Conservation (phyloP, 345 rosid genomes). For the Nephelium lappaceum region DNA sequence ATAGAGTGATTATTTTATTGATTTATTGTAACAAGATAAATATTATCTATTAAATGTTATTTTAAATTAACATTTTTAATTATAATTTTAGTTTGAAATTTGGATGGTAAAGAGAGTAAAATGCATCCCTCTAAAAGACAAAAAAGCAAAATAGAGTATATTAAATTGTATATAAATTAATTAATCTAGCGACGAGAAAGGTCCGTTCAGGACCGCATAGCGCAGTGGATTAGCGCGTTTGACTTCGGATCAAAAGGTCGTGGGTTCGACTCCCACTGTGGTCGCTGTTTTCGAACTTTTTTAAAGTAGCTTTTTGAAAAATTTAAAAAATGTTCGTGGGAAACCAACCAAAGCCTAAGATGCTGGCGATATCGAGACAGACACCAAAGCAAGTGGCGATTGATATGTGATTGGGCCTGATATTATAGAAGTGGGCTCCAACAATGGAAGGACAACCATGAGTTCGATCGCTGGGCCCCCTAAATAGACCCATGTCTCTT, state of each 20-base stretch:
- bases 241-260: constrained; percentile 99
- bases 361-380: neutral
- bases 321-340: too few relatives aligned
- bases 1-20: too few relatives aligned
- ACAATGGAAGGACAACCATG: neutral
- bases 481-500: neutral
- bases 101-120: too few relatives aligned
- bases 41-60: too few relatives aligned
- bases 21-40: too few relatives aligned
- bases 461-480: neutral
- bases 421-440: neutral
- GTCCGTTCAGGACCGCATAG: constrained; percentile 58
- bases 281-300: constrained; percentile 25
- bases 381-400: neutral
- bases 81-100: too few relatives aligned
- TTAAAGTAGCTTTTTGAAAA: too few relatives aligned
- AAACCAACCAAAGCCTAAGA: neutral
- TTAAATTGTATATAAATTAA: too few relatives aligned
- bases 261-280: constrained; percentile 95
- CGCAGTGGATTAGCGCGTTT: constrained; percentile 99
- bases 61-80: too few relatives aligned
- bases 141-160: too few relatives aligned
- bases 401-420: neutral
- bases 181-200: too few relatives aligned
- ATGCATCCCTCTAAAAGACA: too few relatives aligned